Evolutionary conservation across 768 basidiomycete species (phyloP).

Genomic region (Psilocybe cyanescens): DNA sequence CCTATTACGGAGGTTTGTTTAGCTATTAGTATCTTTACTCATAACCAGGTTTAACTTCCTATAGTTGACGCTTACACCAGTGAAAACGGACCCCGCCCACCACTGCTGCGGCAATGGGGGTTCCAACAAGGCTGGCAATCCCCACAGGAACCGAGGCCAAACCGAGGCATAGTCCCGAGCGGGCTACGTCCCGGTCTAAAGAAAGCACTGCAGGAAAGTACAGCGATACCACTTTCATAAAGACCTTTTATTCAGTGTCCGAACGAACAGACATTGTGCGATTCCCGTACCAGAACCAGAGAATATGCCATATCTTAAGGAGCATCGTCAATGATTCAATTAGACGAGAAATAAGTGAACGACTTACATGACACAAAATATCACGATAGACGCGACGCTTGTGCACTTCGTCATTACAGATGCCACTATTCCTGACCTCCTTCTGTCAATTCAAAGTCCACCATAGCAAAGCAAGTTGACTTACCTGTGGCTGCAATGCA

Average conservation of each 20-base stretch:
- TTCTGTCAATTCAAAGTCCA: too few relatives aligned
- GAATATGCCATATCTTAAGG: slow-evolving; percentile 1
- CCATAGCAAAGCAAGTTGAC: neutral
- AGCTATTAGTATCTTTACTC: too few relatives aligned
- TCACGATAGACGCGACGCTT: neutral
- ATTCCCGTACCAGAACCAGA: neutral
- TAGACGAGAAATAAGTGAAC: neutral
- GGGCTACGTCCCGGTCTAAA: neutral
- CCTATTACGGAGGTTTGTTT: neutral
- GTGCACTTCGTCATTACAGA: slow-evolving; percentile 3
- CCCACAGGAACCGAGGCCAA: slow-evolving; percentile 4
- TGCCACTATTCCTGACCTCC: neutral
- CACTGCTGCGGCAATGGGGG: slow-evolving; percentile 3
- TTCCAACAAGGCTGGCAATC: slow-evolving; percentile 4
- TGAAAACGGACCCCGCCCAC: slow-evolving; percentile 2
- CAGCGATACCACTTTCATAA: neutral
- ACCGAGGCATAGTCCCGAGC: neutral
- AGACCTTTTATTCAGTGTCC: neutral
- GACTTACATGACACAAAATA: neutral
- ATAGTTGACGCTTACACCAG: neutral
- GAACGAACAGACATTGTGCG: neutral
- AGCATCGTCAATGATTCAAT: too few relatives aligned
- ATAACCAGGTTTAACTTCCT: neutral
- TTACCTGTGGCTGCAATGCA: neutral
- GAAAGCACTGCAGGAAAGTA: slow-evolving; percentile 1